Conservation (phyloP, 345 rosid species). For the Hibiscus syriacus region DNA sequence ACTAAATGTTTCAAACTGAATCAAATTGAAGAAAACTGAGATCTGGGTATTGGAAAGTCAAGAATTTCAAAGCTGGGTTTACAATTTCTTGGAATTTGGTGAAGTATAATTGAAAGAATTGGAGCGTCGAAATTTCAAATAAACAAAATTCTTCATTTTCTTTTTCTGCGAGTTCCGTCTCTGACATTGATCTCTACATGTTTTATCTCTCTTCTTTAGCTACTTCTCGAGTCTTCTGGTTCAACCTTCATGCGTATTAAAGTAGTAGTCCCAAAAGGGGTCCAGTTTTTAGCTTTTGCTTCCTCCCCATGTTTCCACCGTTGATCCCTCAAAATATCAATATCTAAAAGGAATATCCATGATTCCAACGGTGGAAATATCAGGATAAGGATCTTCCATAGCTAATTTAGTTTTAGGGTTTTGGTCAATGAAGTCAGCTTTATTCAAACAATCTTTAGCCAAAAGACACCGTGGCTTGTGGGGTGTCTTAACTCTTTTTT, state of each 20-base stretch:
- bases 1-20: constrained; percentile 10
- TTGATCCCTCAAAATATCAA: constrained; percentile 4
- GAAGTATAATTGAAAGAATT: constrained; percentile 18
- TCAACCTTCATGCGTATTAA: constrained; percentile 14
- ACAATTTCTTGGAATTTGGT: constrained; percentile 21
- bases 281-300: constrained; percentile 6
- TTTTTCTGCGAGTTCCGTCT: not conserved
- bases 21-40: constrained; percentile 19
- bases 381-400: not conserved
- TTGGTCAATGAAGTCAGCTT: constrained; percentile 7
- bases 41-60: constrained; percentile 37
- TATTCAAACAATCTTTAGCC: not conserved
- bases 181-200: no score
- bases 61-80: constrained; percentile 26
- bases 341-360: not conserved
- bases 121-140: constrained; percentile 21
- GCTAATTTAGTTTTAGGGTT: not conserved
- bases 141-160: not conserved
- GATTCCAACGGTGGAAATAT: constrained; percentile 17
- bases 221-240: not conserved
- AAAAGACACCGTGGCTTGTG: constrained; percentile 4
- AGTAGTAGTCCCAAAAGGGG: constrained; percentile 12
- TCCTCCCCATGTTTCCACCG: constrained; percentile 6
- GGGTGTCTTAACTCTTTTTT: not conserved
- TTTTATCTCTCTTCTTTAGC: not conserved